Evolutionary conservation across 257 asterid genomes (phyloP).

Genomic region (Gentiana dahurica): DNA sequence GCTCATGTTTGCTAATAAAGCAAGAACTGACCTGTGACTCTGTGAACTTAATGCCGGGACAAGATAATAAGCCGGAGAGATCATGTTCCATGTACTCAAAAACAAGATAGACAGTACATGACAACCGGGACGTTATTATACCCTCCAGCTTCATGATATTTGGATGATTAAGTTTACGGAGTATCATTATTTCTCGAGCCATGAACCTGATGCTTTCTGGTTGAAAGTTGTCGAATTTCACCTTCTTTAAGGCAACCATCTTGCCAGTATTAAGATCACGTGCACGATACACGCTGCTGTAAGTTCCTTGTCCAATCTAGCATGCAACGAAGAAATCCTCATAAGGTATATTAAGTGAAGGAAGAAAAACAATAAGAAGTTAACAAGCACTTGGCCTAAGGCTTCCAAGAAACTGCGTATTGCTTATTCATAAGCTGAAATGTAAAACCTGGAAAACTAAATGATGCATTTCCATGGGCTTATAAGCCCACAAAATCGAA

Average conservation of each 20-base stretch:
- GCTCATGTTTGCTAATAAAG: not conserved
- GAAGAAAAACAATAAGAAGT: not conserved
- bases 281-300: conserved; percentile 88
- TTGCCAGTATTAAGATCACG: conserved; percentile 58
- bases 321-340: not conserved
- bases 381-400: not conserved
- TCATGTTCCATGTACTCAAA: conserved; percentile 99
- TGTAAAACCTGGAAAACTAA: too few relatives aligned
- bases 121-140: conserved; percentile 67
- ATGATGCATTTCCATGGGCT: too few relatives aligned
- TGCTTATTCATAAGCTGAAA: too few relatives aligned
- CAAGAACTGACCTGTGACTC: conserved; percentile 62
- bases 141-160: conserved; percentile 94
- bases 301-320: conserved; percentile 97
- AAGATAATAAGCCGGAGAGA: conserved; percentile 77
- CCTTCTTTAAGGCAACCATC: conserved; percentile 88
- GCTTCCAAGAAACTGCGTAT: too few relatives aligned
- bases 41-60: conserved; percentile 74
- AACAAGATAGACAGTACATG: conserved; percentile 73
- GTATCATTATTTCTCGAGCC: conserved; percentile 81
- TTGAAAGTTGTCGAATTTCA: conserved; percentile 74
- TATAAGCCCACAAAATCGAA: too few relatives aligned
- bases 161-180: conserved; percentile 83
- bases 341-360: not conserved
- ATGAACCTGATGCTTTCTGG: conserved; percentile 87